A percentile compares a stretch with the other conserved stretches of the same genome.
These are phyloP conservation scores for Xylaria sp. DNA, from an alignment of 2,329 filamentous ascomycete genomes.

Conservation along the genomic window DNA sequence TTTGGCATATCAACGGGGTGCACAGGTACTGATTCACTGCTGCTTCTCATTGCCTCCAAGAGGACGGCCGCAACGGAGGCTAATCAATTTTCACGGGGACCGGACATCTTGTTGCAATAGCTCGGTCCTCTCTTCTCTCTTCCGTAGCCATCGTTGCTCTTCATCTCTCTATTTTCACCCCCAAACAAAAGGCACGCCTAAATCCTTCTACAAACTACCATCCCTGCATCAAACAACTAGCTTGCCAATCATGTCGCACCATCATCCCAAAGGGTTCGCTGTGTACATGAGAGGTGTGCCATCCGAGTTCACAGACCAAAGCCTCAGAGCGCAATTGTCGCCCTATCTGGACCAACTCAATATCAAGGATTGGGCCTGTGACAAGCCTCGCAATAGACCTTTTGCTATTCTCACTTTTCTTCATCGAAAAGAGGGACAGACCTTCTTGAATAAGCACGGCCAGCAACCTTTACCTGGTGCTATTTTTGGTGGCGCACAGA, in stretches of 20 bases:
- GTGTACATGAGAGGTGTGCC: constrained; percentile 58
- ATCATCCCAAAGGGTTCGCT: constrained; percentile 52
- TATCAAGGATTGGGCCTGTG: constrained; percentile 56
- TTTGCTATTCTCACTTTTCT: constrained; percentile 58
- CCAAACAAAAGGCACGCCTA: not conserved
- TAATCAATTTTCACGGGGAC: not conserved
- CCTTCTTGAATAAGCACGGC: constrained; percentile 52
- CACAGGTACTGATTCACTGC: not conserved
- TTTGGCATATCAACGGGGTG: not conserved
- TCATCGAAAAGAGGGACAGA: constrained; percentile 50
- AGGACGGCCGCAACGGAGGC: not conserved
- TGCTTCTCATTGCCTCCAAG: not conserved
- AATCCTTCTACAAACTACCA: not conserved
- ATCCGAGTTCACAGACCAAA: constrained; percentile 50
- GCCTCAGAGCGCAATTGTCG: constrained; percentile 52
- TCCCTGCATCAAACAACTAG: not conserved
- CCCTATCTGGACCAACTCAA: constrained; percentile 53
- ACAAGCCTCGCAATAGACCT: constrained; percentile 52
- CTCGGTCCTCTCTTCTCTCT: not conserved
- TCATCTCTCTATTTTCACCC: not conserved
- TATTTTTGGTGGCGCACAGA: constrained; percentile 15
- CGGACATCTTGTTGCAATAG: not conserved
- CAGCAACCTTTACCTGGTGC: constrained; percentile 27
- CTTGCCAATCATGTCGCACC: constrained; percentile 30
- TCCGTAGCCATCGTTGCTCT: not conserved